These are phyloP conservation scores for Pseudomassariella vexata DNA, from an alignment of 2,329 filamentous ascomycete genomes.

Conservation along the genomic window DNA sequence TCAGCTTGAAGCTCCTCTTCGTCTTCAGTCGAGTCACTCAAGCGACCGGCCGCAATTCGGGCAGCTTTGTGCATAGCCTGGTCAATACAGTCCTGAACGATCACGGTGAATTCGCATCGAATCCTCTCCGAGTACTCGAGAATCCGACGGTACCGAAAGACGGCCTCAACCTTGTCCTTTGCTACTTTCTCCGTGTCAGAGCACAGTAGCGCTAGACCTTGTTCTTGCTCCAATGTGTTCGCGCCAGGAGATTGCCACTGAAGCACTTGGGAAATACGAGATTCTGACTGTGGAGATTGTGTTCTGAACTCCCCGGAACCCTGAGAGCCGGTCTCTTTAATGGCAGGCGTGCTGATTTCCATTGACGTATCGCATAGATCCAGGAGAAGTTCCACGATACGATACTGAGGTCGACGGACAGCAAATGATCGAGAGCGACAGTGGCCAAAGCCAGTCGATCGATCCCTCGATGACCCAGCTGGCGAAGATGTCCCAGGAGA, in stretches of 20 bases:
- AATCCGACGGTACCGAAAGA: conserved; percentile 84
- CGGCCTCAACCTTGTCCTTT: conserved; percentile 84
- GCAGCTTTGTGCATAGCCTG: conserved; percentile 86
- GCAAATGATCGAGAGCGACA: conserved; percentile 82
- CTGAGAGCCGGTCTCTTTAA: conserved; percentile 74
- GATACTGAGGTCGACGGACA: conserved; percentile 78
- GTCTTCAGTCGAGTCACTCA: conserved; percentile 69
- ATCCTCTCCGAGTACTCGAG: conserved; percentile 96
- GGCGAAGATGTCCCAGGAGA: conserved; percentile 68
- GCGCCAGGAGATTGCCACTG: conserved; percentile 95
- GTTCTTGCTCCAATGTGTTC: conserved; percentile 87
- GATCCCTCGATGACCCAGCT: conserved; percentile 64
- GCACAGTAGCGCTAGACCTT: conserved; percentile 81
- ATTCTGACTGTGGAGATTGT: conserved; percentile 93
- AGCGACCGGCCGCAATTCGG: conserved; percentile 75
- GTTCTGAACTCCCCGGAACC: conserved; percentile 75
- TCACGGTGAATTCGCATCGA: conserved; percentile 82
- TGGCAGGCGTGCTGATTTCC: conserved; percentile 88
- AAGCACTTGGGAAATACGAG: conserved; percentile 84
- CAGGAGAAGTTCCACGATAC: conserved; percentile 90
- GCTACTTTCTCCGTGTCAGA: conserved; percentile 82
- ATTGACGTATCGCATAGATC: conserved; percentile 94
- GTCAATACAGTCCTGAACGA: conserved; percentile 94
- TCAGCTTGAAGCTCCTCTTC: conserved; percentile 37
- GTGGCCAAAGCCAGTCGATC: conserved; percentile 74